Evolutionary conservation across 257 asterid species (phyloP), one percentile per base, ranked within the genome.

Genomic region (Fraxinus cuspidata): DNA sequence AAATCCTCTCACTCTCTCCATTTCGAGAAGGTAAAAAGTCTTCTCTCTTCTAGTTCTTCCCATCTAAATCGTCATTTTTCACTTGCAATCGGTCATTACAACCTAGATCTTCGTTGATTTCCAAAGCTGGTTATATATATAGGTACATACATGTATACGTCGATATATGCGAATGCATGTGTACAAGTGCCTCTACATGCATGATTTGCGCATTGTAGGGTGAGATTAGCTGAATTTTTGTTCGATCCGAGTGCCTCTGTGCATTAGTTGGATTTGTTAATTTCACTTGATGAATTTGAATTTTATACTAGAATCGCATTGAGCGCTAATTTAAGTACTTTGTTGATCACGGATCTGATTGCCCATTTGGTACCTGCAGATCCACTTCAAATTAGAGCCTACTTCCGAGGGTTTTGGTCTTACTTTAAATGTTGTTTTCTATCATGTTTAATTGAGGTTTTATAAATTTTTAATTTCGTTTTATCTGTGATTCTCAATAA

Each of bases 191-290:
- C 35, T 25, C 53, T n/a, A 7, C 31, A 70, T 70, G 21, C 13
- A 19, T 16, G 73, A 70, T 34, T 37, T 44, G 27, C 16, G 49
- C 27, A 10, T 0, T 70, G 51, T 70, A 37, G 40, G 73, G 32
- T 70, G 31, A 19, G 72, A 35, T 10, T 70, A 13, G 74, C 28
- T 18, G 13, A 34, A 11, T 70, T 15, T 70, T 70, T 37, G 7
- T 70, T n/a, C 56, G 74, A 70, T 70, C 74, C 1, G 31, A 37
- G 31, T 70, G 74, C 7, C 49, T 70, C 53, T 70, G 12, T 9
- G n/a, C 47, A 35, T 70, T 9, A 35, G 53, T 47, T 70, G 47
- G 56, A 70, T 70, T 56, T 70, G 53, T 70, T 10, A 40, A 18
- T 51, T 38, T 51, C 23, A 19, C 60, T 51, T 3, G 56, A 47